Conservation (phyloP, 108 stramenopile species). For the Cyclotella baltica region DNA sequence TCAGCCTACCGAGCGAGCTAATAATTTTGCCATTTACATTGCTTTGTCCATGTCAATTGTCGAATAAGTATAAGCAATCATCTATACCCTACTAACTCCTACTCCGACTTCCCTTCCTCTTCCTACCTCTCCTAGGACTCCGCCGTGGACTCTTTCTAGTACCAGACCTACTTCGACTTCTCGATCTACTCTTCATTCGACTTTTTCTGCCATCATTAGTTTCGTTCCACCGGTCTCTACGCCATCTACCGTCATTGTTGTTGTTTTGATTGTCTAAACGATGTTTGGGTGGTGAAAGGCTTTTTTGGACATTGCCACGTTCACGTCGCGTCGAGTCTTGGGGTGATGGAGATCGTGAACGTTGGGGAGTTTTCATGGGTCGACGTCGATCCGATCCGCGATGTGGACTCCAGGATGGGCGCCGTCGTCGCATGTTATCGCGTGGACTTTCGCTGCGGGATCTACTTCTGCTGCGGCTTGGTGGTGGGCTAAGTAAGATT, state of each 20-base stretch:
- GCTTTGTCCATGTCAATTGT: too few relatives aligned
- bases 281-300: not conserved
- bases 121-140: constrained; percentile 6
- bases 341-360: not conserved
- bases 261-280: not conserved
- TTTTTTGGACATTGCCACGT: not conserved
- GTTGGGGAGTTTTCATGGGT: not conserved
- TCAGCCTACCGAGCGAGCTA: too few relatives aligned
- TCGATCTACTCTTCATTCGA: constrained; percentile 8
- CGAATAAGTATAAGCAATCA: not conserved
- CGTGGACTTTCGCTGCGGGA: constrained; percentile 9
- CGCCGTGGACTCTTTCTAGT: not conserved
- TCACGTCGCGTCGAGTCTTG: not conserved
- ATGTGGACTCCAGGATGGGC: constrained; percentile 23
- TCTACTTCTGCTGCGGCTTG: constrained; percentile 20
- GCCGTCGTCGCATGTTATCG: not conserved
- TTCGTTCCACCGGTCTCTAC: constrained; percentile 6
- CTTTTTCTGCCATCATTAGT: not conserved
- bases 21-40: too few relatives aligned
- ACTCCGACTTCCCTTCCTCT: constrained; percentile 20
- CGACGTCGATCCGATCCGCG: not conserved
- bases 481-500: not conserved
- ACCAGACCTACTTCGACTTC: constrained; percentile 6
- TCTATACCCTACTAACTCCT: constrained; percentile 6
- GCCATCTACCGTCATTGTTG: constrained; percentile 3